These are phyloP conservation scores for Bruguiera gymnorhiza DNA, from an alignment of 345 rosid species.

Conservation along the genomic window DNA sequence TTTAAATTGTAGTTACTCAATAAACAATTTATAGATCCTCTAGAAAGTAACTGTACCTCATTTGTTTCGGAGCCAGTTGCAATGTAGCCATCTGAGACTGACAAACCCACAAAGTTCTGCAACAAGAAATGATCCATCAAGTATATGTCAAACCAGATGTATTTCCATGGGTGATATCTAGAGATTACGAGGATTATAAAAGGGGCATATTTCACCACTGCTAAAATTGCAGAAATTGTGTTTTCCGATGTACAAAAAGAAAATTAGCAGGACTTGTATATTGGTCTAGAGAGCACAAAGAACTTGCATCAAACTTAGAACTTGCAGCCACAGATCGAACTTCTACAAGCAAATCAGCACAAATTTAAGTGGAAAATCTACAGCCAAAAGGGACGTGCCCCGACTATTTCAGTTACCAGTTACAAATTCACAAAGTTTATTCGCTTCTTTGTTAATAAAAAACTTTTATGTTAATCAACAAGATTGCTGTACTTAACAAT, in stretches of 20 bases:
- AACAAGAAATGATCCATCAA: constrained; percentile 21
- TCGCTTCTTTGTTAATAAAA: too few relatives aligned
- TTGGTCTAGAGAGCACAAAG: neutral
- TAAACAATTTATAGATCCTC: neutral
- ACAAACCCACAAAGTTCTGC: constrained; percentile 95
- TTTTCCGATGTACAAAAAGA: too few relatives aligned
- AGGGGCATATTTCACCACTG: neutral
- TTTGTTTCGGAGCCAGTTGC: constrained; percentile 98
- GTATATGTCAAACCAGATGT: neutral
- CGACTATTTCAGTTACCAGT: too few relatives aligned
- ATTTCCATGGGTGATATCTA: neutral
- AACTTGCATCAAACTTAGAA: neutral
- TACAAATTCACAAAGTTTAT: too few relatives aligned
- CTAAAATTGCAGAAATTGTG: too few relatives aligned
- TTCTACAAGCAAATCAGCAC: too few relatives aligned
- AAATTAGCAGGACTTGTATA: neutral
- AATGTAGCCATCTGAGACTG: constrained; percentile 91
- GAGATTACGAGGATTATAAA: neutral
- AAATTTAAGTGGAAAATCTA: too few relatives aligned
- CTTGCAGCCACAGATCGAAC: too few relatives aligned
- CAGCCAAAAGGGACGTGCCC: too few relatives aligned
- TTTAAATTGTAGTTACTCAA: neutral
- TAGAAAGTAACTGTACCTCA: constrained; percentile 53
- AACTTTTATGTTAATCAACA: too few relatives aligned
- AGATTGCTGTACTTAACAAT: too few relatives aligned